Conservation (phyloP, 768 basidiomycete genomes). For the Collybia nuda region DNA sequence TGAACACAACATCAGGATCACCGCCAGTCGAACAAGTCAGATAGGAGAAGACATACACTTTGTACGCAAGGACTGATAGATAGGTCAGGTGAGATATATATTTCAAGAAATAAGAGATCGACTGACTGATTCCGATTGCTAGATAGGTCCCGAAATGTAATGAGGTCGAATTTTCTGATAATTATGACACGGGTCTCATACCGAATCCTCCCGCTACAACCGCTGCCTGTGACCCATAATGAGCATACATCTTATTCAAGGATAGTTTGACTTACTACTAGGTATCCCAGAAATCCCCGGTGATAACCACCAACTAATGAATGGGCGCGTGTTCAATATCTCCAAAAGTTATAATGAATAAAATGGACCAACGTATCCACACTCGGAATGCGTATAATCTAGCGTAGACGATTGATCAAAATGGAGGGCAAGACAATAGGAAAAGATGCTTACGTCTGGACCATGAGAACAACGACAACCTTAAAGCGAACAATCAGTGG, state of each 20-base stretch:
- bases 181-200: constrained; percentile 14
- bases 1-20: constrained; percentile 5
- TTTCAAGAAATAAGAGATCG: neutral
- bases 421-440: neutral
- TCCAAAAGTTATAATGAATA: neutral
- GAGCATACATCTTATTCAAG: neutral
- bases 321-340: neutral
- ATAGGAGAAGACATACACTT: constrained; percentile 25
- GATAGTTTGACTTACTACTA: constrained; percentile 25
- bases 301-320: constrained; percentile 36
- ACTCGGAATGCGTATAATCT: constrained; percentile 46
- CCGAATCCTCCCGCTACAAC: constrained; percentile 39
- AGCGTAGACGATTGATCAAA: neutral
- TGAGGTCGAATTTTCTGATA: neutral
- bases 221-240: constrained; percentile 21
- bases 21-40: neutral
- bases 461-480: constrained; percentile 42
- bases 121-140: constrained; percentile 34
- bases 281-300: constrained; percentile 31
- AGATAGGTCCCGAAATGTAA: neutral
- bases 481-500: constrained; percentile 8
- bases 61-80: constrained; percentile 30
- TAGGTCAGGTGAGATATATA: neutral
- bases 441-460: constrained; percentile 35
- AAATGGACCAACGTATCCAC: constrained; percentile 41